Evolutionary conservation across 192 early-diverging fungal genomes (phyloP).

Genomic region (Backusella psychrophila): DNA sequence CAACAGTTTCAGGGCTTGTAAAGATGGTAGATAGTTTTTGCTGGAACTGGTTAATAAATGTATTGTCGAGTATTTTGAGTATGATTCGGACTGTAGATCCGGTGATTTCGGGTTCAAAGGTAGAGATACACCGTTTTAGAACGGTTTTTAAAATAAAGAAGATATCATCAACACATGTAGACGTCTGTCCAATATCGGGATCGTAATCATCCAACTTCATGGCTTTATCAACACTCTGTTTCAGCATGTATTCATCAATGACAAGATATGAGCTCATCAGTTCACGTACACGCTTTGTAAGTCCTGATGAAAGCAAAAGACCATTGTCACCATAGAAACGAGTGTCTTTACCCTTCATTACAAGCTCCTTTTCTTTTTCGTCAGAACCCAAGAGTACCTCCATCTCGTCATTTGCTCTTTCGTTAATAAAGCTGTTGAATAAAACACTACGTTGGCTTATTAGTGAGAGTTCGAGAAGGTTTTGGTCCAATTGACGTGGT

Average conservation of each 20-base stretch:
- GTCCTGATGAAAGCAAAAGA: conserved; percentile 53
- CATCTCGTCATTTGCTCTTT: conserved; percentile 61
- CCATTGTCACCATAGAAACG: conserved; percentile 52
- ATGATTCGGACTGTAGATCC: conserved; percentile 68
- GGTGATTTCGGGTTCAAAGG: conserved; percentile 65
- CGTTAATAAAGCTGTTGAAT: conserved; percentile 83
- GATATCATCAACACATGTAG: conserved; percentile 86
- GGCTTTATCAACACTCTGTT: conserved; percentile 74
- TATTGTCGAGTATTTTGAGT: conserved; percentile 63
- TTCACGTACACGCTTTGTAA: conserved; percentile 57
- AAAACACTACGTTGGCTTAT: conserved; percentile 76
- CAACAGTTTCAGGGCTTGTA: conserved; percentile 16
- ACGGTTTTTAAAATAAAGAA: conserved; percentile 88
- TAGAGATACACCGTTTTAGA: conserved; percentile 69
- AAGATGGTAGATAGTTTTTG: conserved; percentile 56
- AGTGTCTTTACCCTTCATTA: conserved; percentile 35
- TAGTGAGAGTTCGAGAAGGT: conserved; percentile 77
- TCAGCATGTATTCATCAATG: conserved; percentile 76
- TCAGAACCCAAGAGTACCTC: conserved; percentile 27
- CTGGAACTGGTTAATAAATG: conserved; percentile 64
- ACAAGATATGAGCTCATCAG: conserved; percentile 67
- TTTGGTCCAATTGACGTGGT: conserved; percentile 74
- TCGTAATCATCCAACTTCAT: conserved; percentile 67
- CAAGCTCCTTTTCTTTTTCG: conserved; percentile 15
- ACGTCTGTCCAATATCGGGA: conserved; percentile 26